Evolutionary conservation across 805 yeast species (phyloP).

Genomic region (Grigorovia humatica): DNA sequence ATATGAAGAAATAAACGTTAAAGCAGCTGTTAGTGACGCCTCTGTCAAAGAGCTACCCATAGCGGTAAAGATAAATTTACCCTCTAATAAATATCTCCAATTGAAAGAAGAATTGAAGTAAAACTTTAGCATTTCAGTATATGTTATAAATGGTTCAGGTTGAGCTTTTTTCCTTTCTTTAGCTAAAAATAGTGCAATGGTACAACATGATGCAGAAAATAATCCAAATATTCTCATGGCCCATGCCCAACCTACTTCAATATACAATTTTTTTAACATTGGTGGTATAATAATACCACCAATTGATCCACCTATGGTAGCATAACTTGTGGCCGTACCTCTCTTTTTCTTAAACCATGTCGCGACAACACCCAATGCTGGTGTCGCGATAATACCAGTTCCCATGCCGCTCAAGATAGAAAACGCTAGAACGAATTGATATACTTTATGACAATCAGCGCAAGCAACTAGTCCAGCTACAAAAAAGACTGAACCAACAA

Average conservation of each 20-base stretch:
- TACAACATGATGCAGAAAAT: conserved; percentile 33
- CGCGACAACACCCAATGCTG: conserved; percentile 49
- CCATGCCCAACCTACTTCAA: conserved; percentile 47
- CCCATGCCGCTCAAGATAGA: conserved; percentile 50
- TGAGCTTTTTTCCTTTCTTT: conserved; percentile 31
- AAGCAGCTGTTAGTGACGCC: conserved; percentile 35
- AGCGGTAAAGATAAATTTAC: conserved; percentile 34
- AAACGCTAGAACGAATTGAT: conserved; percentile 54
- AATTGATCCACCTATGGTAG: conserved; percentile 45
- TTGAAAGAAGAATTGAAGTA: conserved; percentile 23
- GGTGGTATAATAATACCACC: conserved; percentile 50
- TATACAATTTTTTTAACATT: conserved; percentile 40
- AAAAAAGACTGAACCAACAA: conserved; percentile 36
- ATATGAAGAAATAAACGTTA: conserved; percentile 45
- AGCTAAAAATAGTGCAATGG: conserved; percentile 29
- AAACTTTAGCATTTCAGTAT: conserved; percentile 23
- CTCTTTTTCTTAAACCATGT: conserved; percentile 57
- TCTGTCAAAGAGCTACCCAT: conserved; percentile 39
- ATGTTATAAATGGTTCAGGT: conserved; percentile 31
- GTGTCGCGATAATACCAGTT: conserved; percentile 49
- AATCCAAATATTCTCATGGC: conserved; percentile 46
- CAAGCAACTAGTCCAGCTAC: conserved; percentile 47
- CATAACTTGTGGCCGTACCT: conserved; percentile 44
- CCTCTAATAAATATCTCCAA: conserved; percentile 33
- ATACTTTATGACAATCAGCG: conserved; percentile 42